Base-by-base conservation (phyloP, 2,329 filamentous ascomycete genomes). In the Niveomyces coronatus region DNA sequence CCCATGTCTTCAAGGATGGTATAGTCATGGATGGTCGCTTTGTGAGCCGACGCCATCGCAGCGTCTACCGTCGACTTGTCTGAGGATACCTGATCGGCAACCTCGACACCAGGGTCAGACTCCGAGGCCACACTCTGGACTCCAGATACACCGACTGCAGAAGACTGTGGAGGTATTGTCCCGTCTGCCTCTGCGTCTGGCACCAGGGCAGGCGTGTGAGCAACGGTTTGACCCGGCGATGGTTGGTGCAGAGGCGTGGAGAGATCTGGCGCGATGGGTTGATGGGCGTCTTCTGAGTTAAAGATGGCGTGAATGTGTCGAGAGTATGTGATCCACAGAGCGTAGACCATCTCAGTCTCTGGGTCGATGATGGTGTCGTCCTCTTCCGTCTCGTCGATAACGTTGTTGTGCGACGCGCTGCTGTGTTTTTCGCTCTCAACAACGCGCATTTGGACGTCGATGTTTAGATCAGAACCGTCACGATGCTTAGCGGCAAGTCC, bases 1-100 rank as follows among this genome's bases (percentile, higher is more conserved):
- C 91, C 91, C 89, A 98, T 96, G 44, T 98, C 91, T 61, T 98
- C 91, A 10, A 98, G 67, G 43, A 98, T 89, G 29, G 80, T 71
- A 57, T 94, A 98, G 55, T 95, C 87, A 37, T 82, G 71, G 46
- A 98, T 96, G 1, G 76, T 79, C 60, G 91, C 91, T 63, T 93
- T 95, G 48, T 67, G 54, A 18, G 56, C 45, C 10, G 63, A 51
- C 33, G 64, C 56, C 11, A 53, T 49, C 8, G 52, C 55, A 14
- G 14, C 11, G 34, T 29, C 23, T n/a, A n/a, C n/a, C n/a, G n/a
- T 14, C 27, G 27, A 15, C 27, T 14, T 29, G 27, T 29, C 27
- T 66, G 44, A 46, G 63, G 49, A 2, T n/a, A n/a, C n/a, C n/a
- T n/a, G n/a, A n/a, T n/a, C n/a, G n/a, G n/a, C n/a, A n/a, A n/a